Conservation (phyloP, 257 asterid genomes). For the Euphrasia confusa region DNA sequence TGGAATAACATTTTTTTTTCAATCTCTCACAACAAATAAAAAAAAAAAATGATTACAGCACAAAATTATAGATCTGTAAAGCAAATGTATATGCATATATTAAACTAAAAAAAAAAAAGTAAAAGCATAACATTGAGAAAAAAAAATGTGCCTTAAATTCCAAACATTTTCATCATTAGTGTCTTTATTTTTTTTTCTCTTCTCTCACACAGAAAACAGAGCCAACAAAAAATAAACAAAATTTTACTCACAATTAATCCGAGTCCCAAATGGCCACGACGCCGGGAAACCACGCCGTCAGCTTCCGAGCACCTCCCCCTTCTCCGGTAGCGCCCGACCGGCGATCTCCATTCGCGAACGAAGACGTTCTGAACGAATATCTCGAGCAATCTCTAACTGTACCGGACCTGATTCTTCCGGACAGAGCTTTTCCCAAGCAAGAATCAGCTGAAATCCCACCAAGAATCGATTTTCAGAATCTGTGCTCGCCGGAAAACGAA, state of each 20-base stretch:
- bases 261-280: conserved; percentile 31
- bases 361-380: conserved; percentile 60
- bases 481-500: conserved; percentile 27
- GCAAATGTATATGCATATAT: conserved; percentile 33
- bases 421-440: conserved; percentile 64
- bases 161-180: conserved; percentile 71
- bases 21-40: neutral
- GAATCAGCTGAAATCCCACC: conserved; percentile 45
- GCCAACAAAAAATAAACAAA: neutral
- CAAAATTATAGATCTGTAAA: conserved; percentile 61
- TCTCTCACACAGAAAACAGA: neutral
- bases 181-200: conserved; percentile 35
- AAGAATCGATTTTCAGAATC: conserved; percentile 40
- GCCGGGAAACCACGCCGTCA: conserved; percentile 36
- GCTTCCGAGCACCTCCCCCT: conserved; percentile 91
- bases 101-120: conserved; percentile 17
- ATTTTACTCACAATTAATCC: neutral
- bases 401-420: conserved; percentile 74
- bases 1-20: too few species aligned
- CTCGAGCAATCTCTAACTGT: conserved; percentile 61
- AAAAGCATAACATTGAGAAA: conserved; percentile 30
- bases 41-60: conserved; percentile 30
- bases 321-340: conserved; percentile 82
- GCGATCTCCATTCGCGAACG: conserved; percentile 50
- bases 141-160: conserved; percentile 42